Evolutionary conservation across 2,329 filamentous ascomycete genomes (phyloP), one percentile per base, ranked within the genome.

Genomic region (Penicillium concentricum): DNA sequence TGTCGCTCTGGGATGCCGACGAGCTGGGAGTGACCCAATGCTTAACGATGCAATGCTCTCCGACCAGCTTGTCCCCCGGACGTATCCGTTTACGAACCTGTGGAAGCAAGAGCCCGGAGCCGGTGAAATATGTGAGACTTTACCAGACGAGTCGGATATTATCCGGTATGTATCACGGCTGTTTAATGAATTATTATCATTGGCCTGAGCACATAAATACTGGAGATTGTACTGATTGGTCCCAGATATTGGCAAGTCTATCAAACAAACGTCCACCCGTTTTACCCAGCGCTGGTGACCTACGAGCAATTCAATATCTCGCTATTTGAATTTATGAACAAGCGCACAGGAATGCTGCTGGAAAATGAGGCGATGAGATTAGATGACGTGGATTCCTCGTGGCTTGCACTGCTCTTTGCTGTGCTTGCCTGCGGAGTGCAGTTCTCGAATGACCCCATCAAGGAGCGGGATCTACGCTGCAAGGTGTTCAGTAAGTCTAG

Each of bases 1-100:
- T 4, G 37, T 60, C 7, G 59, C 62, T 16, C 45, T 61, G 34
- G 61, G 64, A 44, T 63, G 61, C 41, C 46, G 46, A 30, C 22
- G 30, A 20, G 22, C 34, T 15, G 34, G 22, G 5, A 28, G 24
- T 28, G 46, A 39, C 5, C 18, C 46, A 30, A 49, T 49, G 46
- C 10, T 49, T 8, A 18, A 38, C n/a, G 35, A 49, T 38, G 26
- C 54, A 13, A 41, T 61, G 18, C 43, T 62, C 18, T 20, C 34
- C 15, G 58, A 66, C 41, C 62, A 66, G 22, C 50, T 65, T 35
- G 60, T 61, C 16, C 63, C 65, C 4, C 59, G 62, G 4, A 45
- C 62, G 1, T 66, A 67, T 50, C 62, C 64, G 2, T 67, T 67
- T 24, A 64, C 64, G n/a, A 65, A 54, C 47, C 48, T 67, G 15